Percentiles rank a stretch among this genome's conserved stretches.
These are phyloP conservation scores for Fraxinus angustifolia DNA, from an alignment of 305 asterid genomes.

Conservation along the genomic window DNA sequence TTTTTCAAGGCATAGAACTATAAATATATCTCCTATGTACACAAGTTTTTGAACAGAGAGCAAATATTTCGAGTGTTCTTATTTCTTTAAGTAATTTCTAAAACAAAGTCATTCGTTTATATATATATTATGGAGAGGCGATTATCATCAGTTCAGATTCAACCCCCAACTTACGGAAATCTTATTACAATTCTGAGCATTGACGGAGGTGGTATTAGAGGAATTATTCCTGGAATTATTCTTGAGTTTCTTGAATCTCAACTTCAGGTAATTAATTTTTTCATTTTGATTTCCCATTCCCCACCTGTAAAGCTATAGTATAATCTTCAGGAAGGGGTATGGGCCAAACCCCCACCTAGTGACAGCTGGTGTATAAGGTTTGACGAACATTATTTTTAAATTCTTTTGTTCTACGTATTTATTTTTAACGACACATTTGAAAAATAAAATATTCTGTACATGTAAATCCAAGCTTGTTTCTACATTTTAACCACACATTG, in stretches of 20 bases:
- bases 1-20: not conserved
- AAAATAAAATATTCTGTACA: too few species aligned
- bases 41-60: not conserved
- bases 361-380: too few species aligned
- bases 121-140: constrained; percentile 2
- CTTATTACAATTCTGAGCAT: constrained; percentile 41
- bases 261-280: constrained; percentile 31
- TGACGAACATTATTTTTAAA: too few species aligned
- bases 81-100: not conserved
- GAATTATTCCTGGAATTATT: constrained; percentile 37
- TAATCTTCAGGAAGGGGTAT: not conserved
- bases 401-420: too few species aligned
- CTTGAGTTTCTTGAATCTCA: constrained; percentile 44
- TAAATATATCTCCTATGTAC: not conserved
- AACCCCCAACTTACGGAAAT: constrained; percentile 30
- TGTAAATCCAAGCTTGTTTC: too few species aligned
- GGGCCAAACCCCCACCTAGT: not conserved
- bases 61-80: not conserved
- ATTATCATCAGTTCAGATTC: constrained; percentile 20
- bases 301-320: not conserved
- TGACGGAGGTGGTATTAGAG: constrained; percentile 53
- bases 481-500: too few species aligned
- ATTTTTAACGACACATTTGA: too few species aligned
- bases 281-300: not conserved
- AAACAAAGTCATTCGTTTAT: not conserved